Conservation (phyloP, 2,329 filamentous ascomycete genomes). For the Exophiala sideris region DNA sequence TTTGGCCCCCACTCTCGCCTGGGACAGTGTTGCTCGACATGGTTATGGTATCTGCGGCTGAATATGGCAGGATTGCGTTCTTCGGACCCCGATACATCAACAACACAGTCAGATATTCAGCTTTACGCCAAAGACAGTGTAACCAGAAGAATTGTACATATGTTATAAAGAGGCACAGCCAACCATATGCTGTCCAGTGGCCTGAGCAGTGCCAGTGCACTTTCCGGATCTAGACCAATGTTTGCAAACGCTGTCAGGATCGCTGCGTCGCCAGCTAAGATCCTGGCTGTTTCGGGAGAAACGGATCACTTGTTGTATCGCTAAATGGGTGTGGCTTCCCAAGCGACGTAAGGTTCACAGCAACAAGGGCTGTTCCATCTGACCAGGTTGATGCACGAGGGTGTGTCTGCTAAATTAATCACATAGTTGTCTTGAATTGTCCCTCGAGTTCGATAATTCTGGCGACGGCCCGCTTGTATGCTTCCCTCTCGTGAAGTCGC, state of each 20-base stretch:
- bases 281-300: too few relatives aligned
- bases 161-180: neutral
- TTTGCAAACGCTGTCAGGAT: too few relatives aligned
- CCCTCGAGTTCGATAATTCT: conserved; percentile 44
- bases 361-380: too few relatives aligned
- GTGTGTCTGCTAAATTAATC: neutral
- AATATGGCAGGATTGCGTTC: neutral
- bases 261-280: too few relatives aligned
- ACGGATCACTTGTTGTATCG: too few relatives aligned
- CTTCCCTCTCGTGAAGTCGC: conserved; percentile 35
- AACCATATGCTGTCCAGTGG: too few relatives aligned
- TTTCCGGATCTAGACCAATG: too few relatives aligned
- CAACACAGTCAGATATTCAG: conserved; percentile 4
- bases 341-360: too few relatives aligned
- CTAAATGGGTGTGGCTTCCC: too few relatives aligned
- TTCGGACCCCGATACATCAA: neutral
- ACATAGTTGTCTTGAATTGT: conserved; percentile 26
- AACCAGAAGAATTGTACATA: neutral
- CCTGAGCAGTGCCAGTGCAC: too few relatives aligned
- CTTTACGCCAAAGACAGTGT: neutral
- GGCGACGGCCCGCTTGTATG: conserved; percentile 39
- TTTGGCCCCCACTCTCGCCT: neutral
- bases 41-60: neutral
- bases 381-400: too few relatives aligned
- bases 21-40: neutral